Evolutionary conservation across 169 alveolate genomes (phyloP).

Genomic region (Plasmodium coatneyi): DNA sequence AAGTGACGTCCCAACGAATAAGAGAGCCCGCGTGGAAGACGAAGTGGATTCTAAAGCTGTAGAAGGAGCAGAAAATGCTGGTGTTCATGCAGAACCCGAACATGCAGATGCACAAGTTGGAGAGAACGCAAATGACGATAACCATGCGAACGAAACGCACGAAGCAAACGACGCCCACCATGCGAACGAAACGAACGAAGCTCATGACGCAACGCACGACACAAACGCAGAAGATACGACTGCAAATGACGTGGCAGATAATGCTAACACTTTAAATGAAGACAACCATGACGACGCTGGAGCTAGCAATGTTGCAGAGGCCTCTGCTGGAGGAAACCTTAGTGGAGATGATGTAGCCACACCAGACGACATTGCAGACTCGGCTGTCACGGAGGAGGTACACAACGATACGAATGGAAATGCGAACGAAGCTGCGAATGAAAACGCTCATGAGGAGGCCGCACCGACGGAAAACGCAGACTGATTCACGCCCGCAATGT

Average conservation of each 20-base stretch:
- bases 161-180: not conserved
- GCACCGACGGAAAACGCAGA: not conserved
- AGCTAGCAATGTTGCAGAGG: not conserved
- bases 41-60: not conserved
- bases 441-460: not conserved
- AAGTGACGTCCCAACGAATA: not conserved
- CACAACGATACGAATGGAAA: not conserved
- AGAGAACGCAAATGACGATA: not conserved
- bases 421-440: not conserved
- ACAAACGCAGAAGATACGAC: not conserved
- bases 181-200: not conserved
- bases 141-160: not conserved
- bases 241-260: not conserved
- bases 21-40: slow-evolving; percentile 32
- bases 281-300: not conserved
- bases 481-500: not conserved
- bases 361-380: not conserved
- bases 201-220: not conserved
- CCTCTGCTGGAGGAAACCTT: not conserved
- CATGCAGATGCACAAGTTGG: not conserved
- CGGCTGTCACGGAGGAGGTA: not conserved
- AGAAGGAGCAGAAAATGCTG: not conserved
- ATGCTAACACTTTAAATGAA: not conserved
- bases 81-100: not conserved
- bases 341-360: not conserved